phyloP scores from a whole-genome alignment of 192 early-diverging fungal genomes.

The Entomortierella parvispora region DNA sequence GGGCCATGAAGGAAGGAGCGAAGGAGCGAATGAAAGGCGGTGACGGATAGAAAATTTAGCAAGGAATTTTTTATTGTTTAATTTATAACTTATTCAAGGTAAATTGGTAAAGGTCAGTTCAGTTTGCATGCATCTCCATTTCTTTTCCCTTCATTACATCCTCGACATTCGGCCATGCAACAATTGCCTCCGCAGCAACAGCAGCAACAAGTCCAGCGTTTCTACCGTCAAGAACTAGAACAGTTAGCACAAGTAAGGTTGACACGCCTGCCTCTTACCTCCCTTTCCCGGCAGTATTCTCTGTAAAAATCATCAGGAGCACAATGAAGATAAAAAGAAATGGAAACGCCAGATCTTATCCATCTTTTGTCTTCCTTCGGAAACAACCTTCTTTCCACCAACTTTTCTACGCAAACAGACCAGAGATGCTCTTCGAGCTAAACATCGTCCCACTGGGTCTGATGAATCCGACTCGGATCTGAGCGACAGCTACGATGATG shows the following conservation, averaged over 20 bases:
- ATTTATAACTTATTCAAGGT: too few species aligned
- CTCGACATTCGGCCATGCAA: not conserved
- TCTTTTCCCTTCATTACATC: not conserved
- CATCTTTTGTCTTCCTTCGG: not conserved
- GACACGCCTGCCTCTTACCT: not conserved
- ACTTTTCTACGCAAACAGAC: conserved; percentile 4
- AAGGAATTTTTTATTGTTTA: too few species aligned
- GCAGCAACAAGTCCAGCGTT: conserved; percentile 20
- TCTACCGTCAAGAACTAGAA: conserved; percentile 42
- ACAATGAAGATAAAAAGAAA: too few species aligned
- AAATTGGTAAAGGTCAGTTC: too few species aligned
- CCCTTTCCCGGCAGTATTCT: not conserved
- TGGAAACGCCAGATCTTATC: conserved; percentile 8
- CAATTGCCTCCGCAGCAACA: conserved; percentile 28
- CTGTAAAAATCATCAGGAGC: not conserved
- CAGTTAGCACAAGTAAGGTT: conserved; percentile 41
- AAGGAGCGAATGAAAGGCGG: too few species aligned
- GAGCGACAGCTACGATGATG: not conserved
- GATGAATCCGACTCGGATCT: conserved; percentile 21
- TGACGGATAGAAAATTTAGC: too few species aligned
- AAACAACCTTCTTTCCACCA: not conserved
- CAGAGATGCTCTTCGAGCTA: conserved; percentile 29
- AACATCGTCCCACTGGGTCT: conserved; percentile 11
- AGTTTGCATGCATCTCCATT: not conserved
- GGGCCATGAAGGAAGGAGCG: too few species aligned